Conservation (phyloP, 768 basidiomycete genomes). For the Lactarius indigo region DNA sequence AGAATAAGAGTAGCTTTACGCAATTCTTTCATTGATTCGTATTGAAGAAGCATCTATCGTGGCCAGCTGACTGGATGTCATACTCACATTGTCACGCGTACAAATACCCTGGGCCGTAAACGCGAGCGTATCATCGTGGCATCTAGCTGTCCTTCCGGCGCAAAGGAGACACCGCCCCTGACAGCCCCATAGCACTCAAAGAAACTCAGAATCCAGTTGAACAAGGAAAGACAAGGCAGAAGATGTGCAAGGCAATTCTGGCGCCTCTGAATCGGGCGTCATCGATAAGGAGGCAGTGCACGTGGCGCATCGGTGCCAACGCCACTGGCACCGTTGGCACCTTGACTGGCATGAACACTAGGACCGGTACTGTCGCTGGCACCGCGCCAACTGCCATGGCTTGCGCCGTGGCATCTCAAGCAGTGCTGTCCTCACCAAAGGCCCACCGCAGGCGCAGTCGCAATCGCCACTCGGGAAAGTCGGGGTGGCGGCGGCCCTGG, state of each 20-base stretch:
- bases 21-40: not conserved
- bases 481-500: constrained; percentile 59
- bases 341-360: too few species aligned
- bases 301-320: constrained; percentile 1
- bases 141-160: not conserved
- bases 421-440: not conserved
- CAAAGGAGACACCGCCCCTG: not conserved
- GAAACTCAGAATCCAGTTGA: not conserved
- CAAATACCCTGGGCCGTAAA: constrained; percentile 9
- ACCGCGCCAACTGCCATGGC: not conserved
- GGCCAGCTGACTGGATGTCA: not conserved
- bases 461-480: constrained; percentile 56
- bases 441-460: constrained; percentile 18
- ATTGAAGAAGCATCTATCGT: not conserved
- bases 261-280: constrained; percentile 1
- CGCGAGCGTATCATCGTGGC: not conserved
- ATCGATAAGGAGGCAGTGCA: constrained; percentile 2
- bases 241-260: constrained; percentile 3
- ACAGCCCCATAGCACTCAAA: not conserved
- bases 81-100: not conserved
- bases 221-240: not conserved
- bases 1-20: not conserved
- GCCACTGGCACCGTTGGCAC: not conserved
- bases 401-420: constrained; percentile 3
- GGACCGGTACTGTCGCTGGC: not conserved